phyloP scores from a whole-genome alignment of 1,284 basidiomycete genomes.

The Microbotryomycetes sp. region DNA sequence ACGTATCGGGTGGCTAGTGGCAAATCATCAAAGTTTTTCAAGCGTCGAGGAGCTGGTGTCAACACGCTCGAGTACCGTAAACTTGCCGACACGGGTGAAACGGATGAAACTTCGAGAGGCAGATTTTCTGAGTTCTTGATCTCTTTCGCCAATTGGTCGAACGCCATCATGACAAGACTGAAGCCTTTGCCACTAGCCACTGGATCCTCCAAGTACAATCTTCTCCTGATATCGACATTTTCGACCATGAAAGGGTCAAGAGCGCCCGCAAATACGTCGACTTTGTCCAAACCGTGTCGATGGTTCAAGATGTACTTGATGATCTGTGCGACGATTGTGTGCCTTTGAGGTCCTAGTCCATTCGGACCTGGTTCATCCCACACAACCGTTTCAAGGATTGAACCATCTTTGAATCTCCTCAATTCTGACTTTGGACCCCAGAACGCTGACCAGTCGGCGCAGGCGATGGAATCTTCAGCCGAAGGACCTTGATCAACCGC shows the following conservation, averaged over 20 bases:
- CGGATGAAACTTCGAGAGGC: constrained; percentile 70
- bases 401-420: constrained; percentile 93
- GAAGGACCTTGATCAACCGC: constrained; percentile 84
- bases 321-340: constrained; percentile 68
- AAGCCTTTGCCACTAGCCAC: constrained; percentile 48
- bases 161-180: constrained; percentile 68
- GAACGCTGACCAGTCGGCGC: constrained; percentile 65
- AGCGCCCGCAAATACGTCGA: constrained; percentile 51
- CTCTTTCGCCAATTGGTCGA: constrained; percentile 68
- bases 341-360: constrained; percentile 51
- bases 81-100: constrained; percentile 64
- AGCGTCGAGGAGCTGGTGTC: constrained; percentile 53
- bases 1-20: constrained; percentile 54
- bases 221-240: constrained; percentile 33
- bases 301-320: constrained; percentile 64
- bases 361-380: constrained; percentile 64
- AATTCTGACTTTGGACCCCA: constrained; percentile 93
- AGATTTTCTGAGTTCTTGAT: constrained; percentile 68
- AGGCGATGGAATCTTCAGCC: constrained; percentile 52
- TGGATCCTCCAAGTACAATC: constrained; percentile 42
- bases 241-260: constrained; percentile 62
- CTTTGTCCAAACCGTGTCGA: constrained; percentile 63
- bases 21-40: constrained; percentile 39
- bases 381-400: constrained; percentile 86
- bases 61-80: constrained; percentile 81